These are phyloP conservation scores for Letharia columbiana DNA, from an alignment of 495 filamentous ascomycete species.

Conservation along the genomic window DNA sequence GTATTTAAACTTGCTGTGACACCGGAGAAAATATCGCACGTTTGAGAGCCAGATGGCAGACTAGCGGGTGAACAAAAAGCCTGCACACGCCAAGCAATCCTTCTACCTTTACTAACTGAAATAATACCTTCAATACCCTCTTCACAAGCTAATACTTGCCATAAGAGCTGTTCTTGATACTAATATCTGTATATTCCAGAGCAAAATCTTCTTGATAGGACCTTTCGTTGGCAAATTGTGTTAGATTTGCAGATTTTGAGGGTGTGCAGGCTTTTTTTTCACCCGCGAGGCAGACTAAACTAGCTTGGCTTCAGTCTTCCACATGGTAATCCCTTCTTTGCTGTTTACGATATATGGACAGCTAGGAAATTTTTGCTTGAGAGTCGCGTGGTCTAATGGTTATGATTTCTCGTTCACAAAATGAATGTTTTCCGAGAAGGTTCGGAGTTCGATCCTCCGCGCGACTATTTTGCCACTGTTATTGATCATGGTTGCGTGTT, in stretches of 20 bases:
- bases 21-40: not conserved
- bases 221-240: too few relatives aligned
- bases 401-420: conserved; percentile 45
- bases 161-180: too few relatives aligned
- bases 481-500: not conserved
- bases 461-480: conserved; percentile 27
- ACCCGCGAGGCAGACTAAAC: not conserved
- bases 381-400: conserved; percentile 41
- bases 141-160: too few relatives aligned
- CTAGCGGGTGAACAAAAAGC: too few relatives aligned
- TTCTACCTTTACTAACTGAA: too few relatives aligned
- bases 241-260: too few relatives aligned
- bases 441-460: conserved; percentile 44
- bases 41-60: not conserved
- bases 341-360: not conserved
- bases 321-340: not conserved
- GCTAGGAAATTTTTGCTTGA: not conserved
- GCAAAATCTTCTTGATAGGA: too few relatives aligned
- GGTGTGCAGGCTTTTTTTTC: too few relatives aligned
- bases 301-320: not conserved
- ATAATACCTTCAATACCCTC: too few relatives aligned
- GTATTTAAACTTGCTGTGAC: not conserved
- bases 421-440: conserved; percentile 36
- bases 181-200: too few relatives aligned
- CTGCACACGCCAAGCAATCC: too few relatives aligned